These are phyloP conservation scores for Aspergillus conjunctus DNA, from an alignment of 495 filamentous ascomycete genomes.

Conservation along the genomic window DNA sequence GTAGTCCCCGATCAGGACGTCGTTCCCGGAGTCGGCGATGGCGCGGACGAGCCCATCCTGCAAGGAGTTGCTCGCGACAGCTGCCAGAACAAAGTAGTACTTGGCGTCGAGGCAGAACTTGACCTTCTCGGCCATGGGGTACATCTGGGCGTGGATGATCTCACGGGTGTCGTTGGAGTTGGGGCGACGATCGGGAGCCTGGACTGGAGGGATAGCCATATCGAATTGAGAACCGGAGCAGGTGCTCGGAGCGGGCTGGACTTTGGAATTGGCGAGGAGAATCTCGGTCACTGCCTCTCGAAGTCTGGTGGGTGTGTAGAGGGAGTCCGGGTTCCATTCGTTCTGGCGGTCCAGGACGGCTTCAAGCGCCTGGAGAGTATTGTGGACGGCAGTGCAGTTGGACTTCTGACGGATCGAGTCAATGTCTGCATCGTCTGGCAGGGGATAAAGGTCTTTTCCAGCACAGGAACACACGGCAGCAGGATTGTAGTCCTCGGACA, in stretches of 20 bases:
- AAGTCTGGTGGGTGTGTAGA: neutral
- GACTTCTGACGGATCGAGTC: neutral
- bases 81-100: conserved; percentile 22
- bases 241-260: conserved; percentile 15
- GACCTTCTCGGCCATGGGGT: conserved; percentile 22
- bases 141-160: conserved; percentile 16
- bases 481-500: conserved; percentile 26
- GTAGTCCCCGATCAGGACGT: conserved; percentile 31
- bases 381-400: neutral
- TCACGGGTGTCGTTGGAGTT: conserved; percentile 12
- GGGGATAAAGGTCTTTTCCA: neutral
- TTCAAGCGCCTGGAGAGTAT: conserved; percentile 5
- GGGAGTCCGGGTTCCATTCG: neutral
- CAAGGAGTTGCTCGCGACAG: conserved; percentile 7
- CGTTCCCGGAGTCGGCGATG: conserved; percentile 26
- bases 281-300: conserved; percentile 18
- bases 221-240: conserved; percentile 8
- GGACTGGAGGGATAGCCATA: conserved; percentile 12
- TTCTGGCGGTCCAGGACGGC: neutral
- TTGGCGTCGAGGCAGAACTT: conserved; percentile 30
- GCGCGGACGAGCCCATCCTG: conserved; percentile 24
- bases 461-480: conserved; percentile 18
- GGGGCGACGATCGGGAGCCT: conserved; percentile 27
- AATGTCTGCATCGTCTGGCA: neutral
- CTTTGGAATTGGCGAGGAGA: conserved; percentile 16